Percentiles rank a stretch among this genome's conserved stretches.
These are phyloP conservation scores for Clarireedia monteithiana DNA, from an alignment of 2,329 filamentous ascomycete genomes.

Conservation along the genomic window DNA sequence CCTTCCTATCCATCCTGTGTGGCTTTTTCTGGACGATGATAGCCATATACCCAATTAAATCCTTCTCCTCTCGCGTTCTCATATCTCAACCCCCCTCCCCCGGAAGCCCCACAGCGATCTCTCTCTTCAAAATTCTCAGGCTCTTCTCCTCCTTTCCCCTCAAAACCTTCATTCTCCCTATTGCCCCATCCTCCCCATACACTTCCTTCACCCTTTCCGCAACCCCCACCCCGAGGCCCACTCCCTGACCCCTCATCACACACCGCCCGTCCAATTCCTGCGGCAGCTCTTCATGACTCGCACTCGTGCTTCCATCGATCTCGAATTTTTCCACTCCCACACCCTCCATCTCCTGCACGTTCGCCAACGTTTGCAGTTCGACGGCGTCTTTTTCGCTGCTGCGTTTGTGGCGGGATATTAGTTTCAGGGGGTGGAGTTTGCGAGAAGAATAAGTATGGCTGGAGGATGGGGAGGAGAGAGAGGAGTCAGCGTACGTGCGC, in stretches of 20 bases:
- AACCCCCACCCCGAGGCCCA: background rate
- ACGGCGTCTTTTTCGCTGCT: background rate
- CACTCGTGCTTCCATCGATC: background rate
- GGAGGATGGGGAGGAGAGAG: no score
- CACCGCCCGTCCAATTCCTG: no score
- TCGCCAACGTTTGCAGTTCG: background rate
- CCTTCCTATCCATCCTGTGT: no score
- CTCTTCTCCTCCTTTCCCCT: background rate
- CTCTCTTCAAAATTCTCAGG: background rate
- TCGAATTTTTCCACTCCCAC: background rate
- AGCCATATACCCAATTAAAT: no score
- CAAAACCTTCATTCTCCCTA: background rate
- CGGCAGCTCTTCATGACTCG: no score
- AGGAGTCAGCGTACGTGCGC: no score
- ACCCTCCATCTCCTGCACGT: conserved; percentile 1
- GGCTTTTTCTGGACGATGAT: no score
- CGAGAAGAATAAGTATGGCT: no score
- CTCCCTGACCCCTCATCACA: background rate
- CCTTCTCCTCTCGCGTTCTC: no score
- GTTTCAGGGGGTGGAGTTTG: no score
- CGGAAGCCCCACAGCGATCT: background rate
- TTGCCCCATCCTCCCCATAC: background rate
- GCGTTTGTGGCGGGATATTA: no score
- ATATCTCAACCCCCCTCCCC: background rate
- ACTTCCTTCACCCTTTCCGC: background rate